A percentile compares a stretch with the other conserved stretches of the same genome.
Conservation (phyloP, 805 yeast genomes). For the Metschnikowia amazonensis region DNA sequence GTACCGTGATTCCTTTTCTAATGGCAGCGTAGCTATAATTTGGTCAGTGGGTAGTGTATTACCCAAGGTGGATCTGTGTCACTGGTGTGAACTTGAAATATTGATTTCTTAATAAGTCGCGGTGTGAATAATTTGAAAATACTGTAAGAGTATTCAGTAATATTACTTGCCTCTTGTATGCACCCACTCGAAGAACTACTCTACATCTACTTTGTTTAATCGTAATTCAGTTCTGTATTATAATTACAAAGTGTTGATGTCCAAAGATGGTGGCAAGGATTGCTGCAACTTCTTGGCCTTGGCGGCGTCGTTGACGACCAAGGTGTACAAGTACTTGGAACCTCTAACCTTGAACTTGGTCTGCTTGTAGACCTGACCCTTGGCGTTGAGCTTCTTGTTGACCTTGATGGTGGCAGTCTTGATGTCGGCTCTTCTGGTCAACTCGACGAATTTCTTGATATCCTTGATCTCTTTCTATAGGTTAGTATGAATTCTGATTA, state of each 20-base stretch:
- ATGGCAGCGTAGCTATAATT: too few species aligned
- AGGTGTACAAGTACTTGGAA: conserved; percentile 88
- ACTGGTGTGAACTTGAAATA: too few species aligned
- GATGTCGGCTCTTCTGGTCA: conserved; percentile 95
- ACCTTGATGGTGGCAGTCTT: conserved; percentile 90
- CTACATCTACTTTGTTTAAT: not conserved
- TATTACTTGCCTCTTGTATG: too few species aligned
- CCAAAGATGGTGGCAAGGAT: conserved; percentile 92
- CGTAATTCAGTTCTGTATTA: conserved; percentile 4
- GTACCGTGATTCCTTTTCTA: too few species aligned
- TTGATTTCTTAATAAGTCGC: too few species aligned
- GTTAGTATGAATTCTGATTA: conserved; percentile 12
- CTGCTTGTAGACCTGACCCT: conserved; percentile 83
- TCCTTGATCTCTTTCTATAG: conserved; percentile 76
- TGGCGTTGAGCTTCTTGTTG: conserved; percentile 76
- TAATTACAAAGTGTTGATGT: conserved; percentile 51
- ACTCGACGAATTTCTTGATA: conserved; percentile 95
- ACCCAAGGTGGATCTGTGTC: too few species aligned
- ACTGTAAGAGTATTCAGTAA: too few species aligned
- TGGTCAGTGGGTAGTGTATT: too few species aligned
- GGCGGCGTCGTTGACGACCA: conserved; percentile 90
- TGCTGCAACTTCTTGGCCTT: conserved; percentile 97
- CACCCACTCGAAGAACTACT: too few species aligned
- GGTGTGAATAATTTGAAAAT: too few species aligned
- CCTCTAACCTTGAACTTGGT: conserved; percentile 99